Evolutionary conservation across 1,139 yeast species (phyloP).

Genomic region (Candida sp.): DNA sequence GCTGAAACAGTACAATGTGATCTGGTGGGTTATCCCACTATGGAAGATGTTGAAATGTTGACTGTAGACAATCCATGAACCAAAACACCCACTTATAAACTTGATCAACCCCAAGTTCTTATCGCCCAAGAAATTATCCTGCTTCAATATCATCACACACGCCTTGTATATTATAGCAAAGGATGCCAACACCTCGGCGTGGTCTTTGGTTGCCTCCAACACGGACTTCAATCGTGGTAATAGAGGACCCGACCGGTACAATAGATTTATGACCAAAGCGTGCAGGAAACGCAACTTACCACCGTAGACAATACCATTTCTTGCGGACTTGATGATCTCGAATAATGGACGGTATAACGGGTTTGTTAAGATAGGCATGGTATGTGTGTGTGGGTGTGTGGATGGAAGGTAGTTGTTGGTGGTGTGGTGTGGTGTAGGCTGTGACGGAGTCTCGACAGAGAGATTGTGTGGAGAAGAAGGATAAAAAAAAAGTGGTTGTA

Average conservation of each 20-base stretch:
- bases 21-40: slow-evolving; percentile 59
- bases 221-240: slow-evolving; percentile 53
- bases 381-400: background rate
- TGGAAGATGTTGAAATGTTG: slow-evolving; percentile 53
- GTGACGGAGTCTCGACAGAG: background rate
- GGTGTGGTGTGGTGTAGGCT: background rate
- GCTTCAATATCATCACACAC: slow-evolving; percentile 31
- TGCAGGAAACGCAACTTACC: slow-evolving; percentile 77
- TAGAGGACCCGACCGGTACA: slow-evolving; percentile 54
- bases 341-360: slow-evolving; percentile 43
- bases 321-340: slow-evolving; percentile 42
- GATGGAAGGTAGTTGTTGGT: background rate
- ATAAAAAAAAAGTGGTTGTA: too few relatives aligned
- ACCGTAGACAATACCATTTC: slow-evolving; percentile 70
- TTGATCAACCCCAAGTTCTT: slow-evolving; percentile 37
- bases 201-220: slow-evolving; percentile 62
- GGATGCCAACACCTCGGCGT: slow-evolving; percentile 67
- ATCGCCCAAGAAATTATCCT: slow-evolving; percentile 40
- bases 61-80: slow-evolving; percentile 70
- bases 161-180: slow-evolving; percentile 69
- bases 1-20: slow-evolving; percentile 65
- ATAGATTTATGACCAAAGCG: slow-evolving; percentile 66
- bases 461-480: background rate
- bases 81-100: slow-evolving; percentile 66
- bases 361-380: slow-evolving; percentile 26